These are phyloP conservation scores for Tulasnella sp. DNA, from an alignment of 768 basidiomycete species.

Conservation along the genomic window DNA sequence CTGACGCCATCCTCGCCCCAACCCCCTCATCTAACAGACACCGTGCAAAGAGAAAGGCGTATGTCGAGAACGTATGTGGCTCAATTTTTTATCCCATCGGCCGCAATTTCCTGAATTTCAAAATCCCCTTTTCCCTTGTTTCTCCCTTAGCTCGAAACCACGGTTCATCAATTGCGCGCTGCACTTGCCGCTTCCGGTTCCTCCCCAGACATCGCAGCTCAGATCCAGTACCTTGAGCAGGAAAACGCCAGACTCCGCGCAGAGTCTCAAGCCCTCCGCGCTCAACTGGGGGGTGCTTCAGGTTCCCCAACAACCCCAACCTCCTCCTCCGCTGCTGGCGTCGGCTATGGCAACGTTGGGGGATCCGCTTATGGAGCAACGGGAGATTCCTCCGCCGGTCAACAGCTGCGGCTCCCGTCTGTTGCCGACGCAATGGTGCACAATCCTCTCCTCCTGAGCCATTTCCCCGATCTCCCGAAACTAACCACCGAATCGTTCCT, in stretches of 20 bases:
- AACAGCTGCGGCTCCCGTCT: conserved; percentile 8
- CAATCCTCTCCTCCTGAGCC: conserved; percentile 7
- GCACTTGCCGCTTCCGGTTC: conserved; percentile 6
- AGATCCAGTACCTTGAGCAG: conserved; percentile 16
- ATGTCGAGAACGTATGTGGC: conserved; percentile 24
- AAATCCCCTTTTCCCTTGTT: background rate
- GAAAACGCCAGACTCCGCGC: conserved; percentile 24
- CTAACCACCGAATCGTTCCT: conserved; percentile 1
- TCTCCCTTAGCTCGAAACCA: conserved; percentile 16
- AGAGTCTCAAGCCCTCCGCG: conserved; percentile 22
- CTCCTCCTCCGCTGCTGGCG: background rate
- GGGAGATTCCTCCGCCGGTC: conserved; percentile 9
- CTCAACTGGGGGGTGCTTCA: conserved; percentile 15
- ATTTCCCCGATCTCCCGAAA: conserved; percentile 11
- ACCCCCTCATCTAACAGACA: conserved; percentile 10
- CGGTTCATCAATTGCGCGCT: conserved; percentile 20
- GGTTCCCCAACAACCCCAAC: conserved; percentile 6
- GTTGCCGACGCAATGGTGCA: conserved; percentile 15
- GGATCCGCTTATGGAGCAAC: conserved; percentile 7
- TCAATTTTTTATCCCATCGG: background rate
- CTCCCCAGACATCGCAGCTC: conserved; percentile 8
- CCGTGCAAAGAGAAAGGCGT: conserved; percentile 26
- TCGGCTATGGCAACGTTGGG: background rate
- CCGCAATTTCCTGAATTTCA: background rate
- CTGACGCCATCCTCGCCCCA: background rate